Conservation (phyloP, 495 filamentous ascomycete species). For the Penicillium daleae region DNA sequence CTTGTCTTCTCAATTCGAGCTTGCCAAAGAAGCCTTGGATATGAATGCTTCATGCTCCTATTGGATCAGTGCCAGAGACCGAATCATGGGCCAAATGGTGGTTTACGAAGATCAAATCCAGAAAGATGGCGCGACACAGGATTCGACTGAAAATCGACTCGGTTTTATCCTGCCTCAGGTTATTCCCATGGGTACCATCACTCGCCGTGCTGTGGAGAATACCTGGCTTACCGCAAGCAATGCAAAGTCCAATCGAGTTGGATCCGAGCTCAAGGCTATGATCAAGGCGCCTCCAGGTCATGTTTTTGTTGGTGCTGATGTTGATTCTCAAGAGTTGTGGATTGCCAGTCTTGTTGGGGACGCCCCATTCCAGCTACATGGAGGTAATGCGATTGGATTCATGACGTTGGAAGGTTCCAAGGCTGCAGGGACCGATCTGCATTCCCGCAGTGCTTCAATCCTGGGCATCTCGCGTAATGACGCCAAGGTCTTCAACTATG, state of each 20-base stretch:
- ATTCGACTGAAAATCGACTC: slow-evolving; percentile 37
- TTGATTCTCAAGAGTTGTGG: slow-evolving; percentile 99
- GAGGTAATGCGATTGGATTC: slow-evolving; percentile 95
- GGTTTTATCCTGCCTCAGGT: slow-evolving; percentile 98
- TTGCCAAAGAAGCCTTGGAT: slow-evolving; percentile 91
- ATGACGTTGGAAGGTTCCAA: slow-evolving; percentile 99
- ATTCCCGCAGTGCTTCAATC: slow-evolving; percentile 91
- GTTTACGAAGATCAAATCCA: slow-evolving; percentile 73
- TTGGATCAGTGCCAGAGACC: slow-evolving; percentile 93
- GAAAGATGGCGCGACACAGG: slow-evolving; percentile 19
- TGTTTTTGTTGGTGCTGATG: slow-evolving; percentile 93
- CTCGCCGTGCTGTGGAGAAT: slow-evolving; percentile 93
- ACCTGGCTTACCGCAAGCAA: slow-evolving; percentile 99
- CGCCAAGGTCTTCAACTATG: slow-evolving; percentile 98
- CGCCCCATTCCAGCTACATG: slow-evolving; percentile 89
- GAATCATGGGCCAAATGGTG: slow-evolving; percentile 91
- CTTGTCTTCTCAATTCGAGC: slow-evolving; percentile 80
- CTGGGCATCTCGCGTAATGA: slow-evolving; percentile 91
- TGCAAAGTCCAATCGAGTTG: slow-evolving; percentile 91
- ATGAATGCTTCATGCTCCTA: slow-evolving; percentile 99
- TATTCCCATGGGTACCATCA: slow-evolving; percentile 98
- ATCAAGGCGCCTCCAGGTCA: slow-evolving; percentile 89
- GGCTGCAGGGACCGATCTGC: slow-evolving; percentile 88
- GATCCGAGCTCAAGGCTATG: slow-evolving; percentile 97
- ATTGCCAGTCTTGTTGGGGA: slow-evolving; percentile 96